A percentile compares a stretch with the other conserved stretches of the same genome.
These are phyloP conservation scores for Trichoderma gracile DNA, from an alignment of 2,329 filamentous ascomycete genomes.

Conservation along the genomic window DNA sequence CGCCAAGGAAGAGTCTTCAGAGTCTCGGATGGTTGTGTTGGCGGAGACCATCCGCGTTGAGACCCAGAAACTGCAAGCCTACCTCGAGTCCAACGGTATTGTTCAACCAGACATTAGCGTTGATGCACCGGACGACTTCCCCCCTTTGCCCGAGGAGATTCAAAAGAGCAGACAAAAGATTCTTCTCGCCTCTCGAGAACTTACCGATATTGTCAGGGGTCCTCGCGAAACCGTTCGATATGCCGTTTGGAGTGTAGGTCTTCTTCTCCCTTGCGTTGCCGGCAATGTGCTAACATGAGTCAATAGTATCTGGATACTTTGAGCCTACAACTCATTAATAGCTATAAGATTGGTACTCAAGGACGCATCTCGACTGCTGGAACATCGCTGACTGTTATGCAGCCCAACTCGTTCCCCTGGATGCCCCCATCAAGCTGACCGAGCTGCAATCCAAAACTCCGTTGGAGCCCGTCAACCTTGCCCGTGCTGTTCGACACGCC, in stretches of 20 bases:
- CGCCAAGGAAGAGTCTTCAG: constrained; percentile 24
- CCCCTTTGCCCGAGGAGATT: constrained; percentile 48
- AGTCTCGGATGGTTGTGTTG: constrained; percentile 47
- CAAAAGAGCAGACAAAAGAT: constrained; percentile 49
- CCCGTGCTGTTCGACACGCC: constrained; percentile 54
- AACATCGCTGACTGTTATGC: neutral
- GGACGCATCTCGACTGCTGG: neutral
- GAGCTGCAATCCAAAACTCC: constrained; percentile 49
- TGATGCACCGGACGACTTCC: constrained; percentile 49
- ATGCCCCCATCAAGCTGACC: constrained; percentile 46
- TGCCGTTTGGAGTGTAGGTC: constrained; percentile 54
- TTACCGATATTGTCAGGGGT: constrained; percentile 50
- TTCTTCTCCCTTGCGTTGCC: neutral
- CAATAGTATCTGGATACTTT: constrained; percentile 51
- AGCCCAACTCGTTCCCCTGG: constrained; percentile 54
- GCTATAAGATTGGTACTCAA: constrained; percentile 49
- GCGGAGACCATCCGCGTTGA: constrained; percentile 51
- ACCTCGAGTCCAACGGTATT: constrained; percentile 46
- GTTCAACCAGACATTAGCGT: constrained; percentile 49
- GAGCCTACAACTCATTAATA: constrained; percentile 53
- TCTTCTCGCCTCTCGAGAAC: constrained; percentile 50
- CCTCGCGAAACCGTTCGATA: constrained; percentile 54
- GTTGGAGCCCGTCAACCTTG: constrained; percentile 52
- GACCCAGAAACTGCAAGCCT: constrained; percentile 52
- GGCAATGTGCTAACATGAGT: neutral